Conservation (phyloP, 257 asterid species). For the Parsonsia alboflavescens region DNA sequence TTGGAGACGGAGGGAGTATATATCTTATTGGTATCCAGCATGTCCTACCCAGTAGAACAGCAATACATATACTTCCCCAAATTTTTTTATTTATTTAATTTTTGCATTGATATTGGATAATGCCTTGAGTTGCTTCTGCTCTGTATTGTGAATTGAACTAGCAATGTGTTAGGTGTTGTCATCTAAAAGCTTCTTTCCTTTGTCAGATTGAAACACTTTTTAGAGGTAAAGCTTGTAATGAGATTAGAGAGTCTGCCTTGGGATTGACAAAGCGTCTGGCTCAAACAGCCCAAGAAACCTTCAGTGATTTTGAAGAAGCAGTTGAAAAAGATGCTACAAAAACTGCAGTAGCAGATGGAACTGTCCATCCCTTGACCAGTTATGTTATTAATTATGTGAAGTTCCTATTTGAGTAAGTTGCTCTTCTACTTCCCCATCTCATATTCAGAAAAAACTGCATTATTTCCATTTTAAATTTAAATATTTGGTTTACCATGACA, state of each 20-base stretch:
- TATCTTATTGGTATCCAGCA: not conserved
- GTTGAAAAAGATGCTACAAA: constrained; percentile 99
- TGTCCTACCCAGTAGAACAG: not conserved
- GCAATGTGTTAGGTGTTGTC: not conserved
- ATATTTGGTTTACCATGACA: not conserved
- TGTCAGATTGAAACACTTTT: constrained; percentile 79
- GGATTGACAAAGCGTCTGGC: constrained; percentile 98
- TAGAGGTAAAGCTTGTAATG: constrained; percentile 84
- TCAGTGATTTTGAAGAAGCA: constrained; percentile 98
- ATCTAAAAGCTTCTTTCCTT: constrained; percentile 12
- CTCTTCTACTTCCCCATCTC: not conserved
- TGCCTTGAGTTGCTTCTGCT: not conserved
- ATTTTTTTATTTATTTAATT: not conserved
- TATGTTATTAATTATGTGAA: constrained; percentile 97
- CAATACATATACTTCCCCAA: not conserved
- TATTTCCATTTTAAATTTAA: not conserved
- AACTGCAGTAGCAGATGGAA: constrained; percentile 97
- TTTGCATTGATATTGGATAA: not conserved
- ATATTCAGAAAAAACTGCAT: not conserved
- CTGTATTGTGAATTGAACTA: constrained; percentile 1
- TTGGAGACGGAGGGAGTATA: not conserved
- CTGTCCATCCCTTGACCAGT: constrained; percentile 98
- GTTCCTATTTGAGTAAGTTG: constrained; percentile 92
- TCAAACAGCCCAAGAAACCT: constrained; percentile 93
- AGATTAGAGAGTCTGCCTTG: constrained; percentile 83